Evolutionary conservation across 2,329 filamentous ascomycete species (phyloP), one percentile per base, ranked within the genome.

Genomic region (Pestalotiopsis sp.): DNA sequence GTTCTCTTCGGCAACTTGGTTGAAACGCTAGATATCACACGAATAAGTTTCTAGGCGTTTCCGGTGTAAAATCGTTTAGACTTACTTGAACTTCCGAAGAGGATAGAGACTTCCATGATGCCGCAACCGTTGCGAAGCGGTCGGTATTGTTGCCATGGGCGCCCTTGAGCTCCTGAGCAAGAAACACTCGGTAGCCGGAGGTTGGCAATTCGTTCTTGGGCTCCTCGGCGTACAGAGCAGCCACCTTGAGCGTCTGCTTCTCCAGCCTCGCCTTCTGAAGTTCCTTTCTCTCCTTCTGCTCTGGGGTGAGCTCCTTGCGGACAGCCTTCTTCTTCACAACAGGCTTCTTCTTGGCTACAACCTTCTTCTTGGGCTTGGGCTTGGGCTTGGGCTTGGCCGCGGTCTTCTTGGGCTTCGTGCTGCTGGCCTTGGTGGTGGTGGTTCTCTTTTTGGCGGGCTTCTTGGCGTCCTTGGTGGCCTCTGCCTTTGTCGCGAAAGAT

Each of bases 71-170:
- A 36, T 23, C n/a, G 38, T 27, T 25, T 2, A 59, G 11, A 76
- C 83, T 71, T 79, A 88, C 86, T 79, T 86, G 75, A 7, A 75
- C 70, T 72, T 88, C 83, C 0, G 76, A 70, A 2, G 76, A 52
- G 7, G 84, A 75, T 49, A 89, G 72, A 3, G 65, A 63, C 69
- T 82, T 83, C 76, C 77, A 89, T 0, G 72, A 67, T 6, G 68
- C 69, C n/a, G 76, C 36, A 2, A 84, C 9, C 1, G 68, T 56
- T 17, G 13, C 38, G 27, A 38, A 62, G 17, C 25, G 25, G 9
- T 20, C 31, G 2, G 13, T 4, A 17, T 14, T 38, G 13, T 13
- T n/a, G 6, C 45, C 4, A 49, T 4, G n/a, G 12, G 12, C 7
- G 45, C 31, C 71, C 64, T 80, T 79, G 52, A 75, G 68, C 6